Evolutionary conservation across 345 rosid genomes (phyloP), one percentile per base, ranked within the genome.

Genomic region (Sonneratia caseolaris): DNA sequence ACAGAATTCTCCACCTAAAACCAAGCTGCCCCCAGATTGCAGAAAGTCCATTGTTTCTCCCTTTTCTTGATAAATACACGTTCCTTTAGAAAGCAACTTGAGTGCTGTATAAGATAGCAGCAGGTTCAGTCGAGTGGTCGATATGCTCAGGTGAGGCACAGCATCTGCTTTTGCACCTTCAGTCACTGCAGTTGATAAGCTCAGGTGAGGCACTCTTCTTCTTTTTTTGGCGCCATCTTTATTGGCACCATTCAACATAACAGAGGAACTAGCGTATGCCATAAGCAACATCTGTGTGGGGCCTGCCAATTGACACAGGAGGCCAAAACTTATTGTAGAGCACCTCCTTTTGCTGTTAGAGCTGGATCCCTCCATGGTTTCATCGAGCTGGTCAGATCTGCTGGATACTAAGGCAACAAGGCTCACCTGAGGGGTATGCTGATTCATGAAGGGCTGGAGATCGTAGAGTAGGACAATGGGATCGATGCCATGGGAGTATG

Each of bases 391-490:
- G 88, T 90, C 64, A 88, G 96, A 75, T 88, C 96, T 71, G 89
- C 91, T 43, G 98, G 32, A 94, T 77, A 80, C 74, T 1, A 96
- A 91, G 73, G 93, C 93, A 77, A 91, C 93, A 76, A 82, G 88
- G 78, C 81, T 94, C 66, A 97, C 97, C 74, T 94, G 80, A 84
- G 98, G 72, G 98, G 97, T 61, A 87, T 94, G 90, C 97, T 97
- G 47, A 84, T 86, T 49, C 83, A 86, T 7, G 96, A 91, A 74
- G 98, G 98, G 62, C 69, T 88, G n/a, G 88, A 89, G 75, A 90
- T 91, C 66, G 95, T 94, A 45, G 98, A 94, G 80, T 82, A 59
- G 79, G 91, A 87, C 78, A 96, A 94, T 16, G 98, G 98, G 21
- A 94, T 94, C 32, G 96, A 90, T 66, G 97, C 96, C 53, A 89